These are phyloP conservation scores for Termitomyces sp. DNA, from an alignment of 768 basidiomycete species.

Conservation along the genomic window DNA sequence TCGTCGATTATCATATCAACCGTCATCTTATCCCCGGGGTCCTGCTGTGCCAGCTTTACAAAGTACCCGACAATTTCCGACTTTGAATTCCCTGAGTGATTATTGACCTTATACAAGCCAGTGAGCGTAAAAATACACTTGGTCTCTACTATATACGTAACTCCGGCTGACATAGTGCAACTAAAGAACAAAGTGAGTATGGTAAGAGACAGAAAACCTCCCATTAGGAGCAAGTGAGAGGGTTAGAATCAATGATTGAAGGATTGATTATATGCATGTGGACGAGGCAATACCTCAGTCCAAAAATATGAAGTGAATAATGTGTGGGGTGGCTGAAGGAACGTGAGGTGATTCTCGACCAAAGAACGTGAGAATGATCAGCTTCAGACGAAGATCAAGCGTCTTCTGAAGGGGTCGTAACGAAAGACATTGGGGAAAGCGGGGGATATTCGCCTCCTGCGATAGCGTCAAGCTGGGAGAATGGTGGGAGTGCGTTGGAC, in stretches of 20 bases:
- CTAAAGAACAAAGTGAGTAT: conserved; percentile 40
- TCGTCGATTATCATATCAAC: not conserved
- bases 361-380: conserved; percentile 20
- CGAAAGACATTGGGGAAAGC: conserved; percentile 73
- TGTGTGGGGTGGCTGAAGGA: conserved; percentile 18
- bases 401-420: conserved; percentile 42
- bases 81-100: conserved; percentile 4
- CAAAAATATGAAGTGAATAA: conserved; percentile 27
- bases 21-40: not conserved
- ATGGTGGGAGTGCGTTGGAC: conserved; percentile 43
- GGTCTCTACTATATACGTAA: conserved; percentile 48
- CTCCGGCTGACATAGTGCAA: conserved; percentile 43
- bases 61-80: not conserved
- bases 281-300: conserved; percentile 40
- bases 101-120: conserved; percentile 24
- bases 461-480: conserved; percentile 78
- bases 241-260: conserved; percentile 32
- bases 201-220: conserved; percentile 25
- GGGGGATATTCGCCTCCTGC: conserved; percentile 74
- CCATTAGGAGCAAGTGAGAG: conserved; percentile 24
- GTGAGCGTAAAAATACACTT: conserved; percentile 52
- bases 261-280: conserved; percentile 34
- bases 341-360: conserved; percentile 17
- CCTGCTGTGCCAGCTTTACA: not conserved
- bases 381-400: conserved; percentile 29